phyloP scores from a whole-genome alignment of 2,329 filamentous ascomycete species.

The Mycogone perniciosa region DNA sequence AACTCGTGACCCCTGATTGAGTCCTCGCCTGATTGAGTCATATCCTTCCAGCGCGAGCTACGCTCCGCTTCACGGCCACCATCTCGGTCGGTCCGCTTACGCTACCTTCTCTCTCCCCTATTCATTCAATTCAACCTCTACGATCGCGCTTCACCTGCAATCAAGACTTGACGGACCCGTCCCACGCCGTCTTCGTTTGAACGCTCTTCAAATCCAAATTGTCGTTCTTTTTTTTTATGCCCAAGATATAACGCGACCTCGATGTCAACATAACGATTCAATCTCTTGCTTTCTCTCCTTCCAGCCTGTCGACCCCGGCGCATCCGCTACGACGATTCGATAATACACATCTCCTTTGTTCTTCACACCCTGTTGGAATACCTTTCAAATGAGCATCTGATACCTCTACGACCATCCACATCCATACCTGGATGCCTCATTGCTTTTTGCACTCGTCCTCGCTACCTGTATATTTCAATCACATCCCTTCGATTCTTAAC shows the following conservation, averaged over 20 bases:
- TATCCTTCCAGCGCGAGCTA: slow-evolving; percentile 23
- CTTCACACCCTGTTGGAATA: slow-evolving; percentile 13
- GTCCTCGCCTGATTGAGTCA: slow-evolving; percentile 18
- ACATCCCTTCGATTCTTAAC: slow-evolving; percentile 14
- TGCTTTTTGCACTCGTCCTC: slow-evolving; percentile 19
- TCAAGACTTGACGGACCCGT: slow-evolving; percentile 21
- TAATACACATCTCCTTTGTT: slow-evolving; percentile 32
- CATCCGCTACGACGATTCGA: slow-evolving; percentile 27
- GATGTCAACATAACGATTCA: slow-evolving; percentile 41
- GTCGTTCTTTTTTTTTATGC: slow-evolving; percentile 13
- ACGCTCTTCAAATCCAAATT: slow-evolving; percentile 5
- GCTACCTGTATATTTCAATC: slow-evolving; percentile 30
- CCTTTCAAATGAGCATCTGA: slow-evolving; percentile 39
- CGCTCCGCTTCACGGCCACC: slow-evolving; percentile 22
- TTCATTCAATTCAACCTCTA: background rate
- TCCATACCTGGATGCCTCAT: slow-evolving; percentile 19
- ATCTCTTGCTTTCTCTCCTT: slow-evolving; percentile 27
- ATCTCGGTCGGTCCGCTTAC: slow-evolving; percentile 23
- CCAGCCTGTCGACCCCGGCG: slow-evolving; percentile 12
- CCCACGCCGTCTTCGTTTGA: slow-evolving; percentile 19
- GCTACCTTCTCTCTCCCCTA: slow-evolving; percentile 15
- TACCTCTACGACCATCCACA: slow-evolving; percentile 26
- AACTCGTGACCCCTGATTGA: slow-evolving; percentile 5
- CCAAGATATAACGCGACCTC: slow-evolving; percentile 25
- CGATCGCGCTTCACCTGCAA: slow-evolving; percentile 4